Percentiles rank a stretch among this genome's conserved stretches.
Conservation (phyloP, 1,284 basidiomycete genomes). For the Sphaerobolus stellatus region DNA sequence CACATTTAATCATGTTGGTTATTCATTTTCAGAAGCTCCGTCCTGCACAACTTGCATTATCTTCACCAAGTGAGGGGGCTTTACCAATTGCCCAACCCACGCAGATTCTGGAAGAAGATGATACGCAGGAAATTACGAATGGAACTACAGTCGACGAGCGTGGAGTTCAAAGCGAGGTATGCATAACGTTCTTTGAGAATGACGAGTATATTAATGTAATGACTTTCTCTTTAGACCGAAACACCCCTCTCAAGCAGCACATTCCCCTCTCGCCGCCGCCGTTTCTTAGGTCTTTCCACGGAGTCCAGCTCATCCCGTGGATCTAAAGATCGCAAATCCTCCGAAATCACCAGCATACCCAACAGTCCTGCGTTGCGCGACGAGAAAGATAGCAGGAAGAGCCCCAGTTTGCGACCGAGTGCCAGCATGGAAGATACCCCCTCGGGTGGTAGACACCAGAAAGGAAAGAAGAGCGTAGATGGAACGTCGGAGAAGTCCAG, state of each 20-base stretch:
- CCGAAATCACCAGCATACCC: constrained; percentile 19
- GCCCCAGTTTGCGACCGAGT: not conserved
- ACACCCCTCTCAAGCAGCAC: constrained; percentile 22
- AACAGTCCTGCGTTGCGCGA: constrained; percentile 21
- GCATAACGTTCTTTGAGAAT: constrained; percentile 20
- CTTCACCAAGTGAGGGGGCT: constrained; percentile 57
- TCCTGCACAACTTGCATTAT: constrained; percentile 49
- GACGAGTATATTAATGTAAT: constrained; percentile 10
- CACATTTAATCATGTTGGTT: not conserved
- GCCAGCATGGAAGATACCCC: not conserved
- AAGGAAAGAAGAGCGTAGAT: constrained; percentile 52
- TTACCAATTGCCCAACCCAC: constrained; percentile 38
- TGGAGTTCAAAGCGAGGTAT: constrained; percentile 65
- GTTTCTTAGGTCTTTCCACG: constrained; percentile 55
- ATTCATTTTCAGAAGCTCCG: constrained; percentile 31
- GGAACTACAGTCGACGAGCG: constrained; percentile 44
- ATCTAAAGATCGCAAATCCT: constrained; percentile 29
- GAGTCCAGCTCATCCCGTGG: constrained; percentile 40
- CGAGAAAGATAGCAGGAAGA: not conserved
- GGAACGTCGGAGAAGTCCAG: constrained; percentile 34
- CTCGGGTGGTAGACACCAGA: constrained; percentile 40
- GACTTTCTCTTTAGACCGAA: constrained; percentile 42
- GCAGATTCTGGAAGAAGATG: constrained; percentile 28
- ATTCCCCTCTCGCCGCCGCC: constrained; percentile 37
- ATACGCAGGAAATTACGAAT: constrained; percentile 32